Percentiles rank a stretch among this genome's conserved stretches.
phyloP scores from a whole-genome alignment of 2,329 filamentous ascomycete genomes.

The Neopestalotiopsis clavispora region DNA sequence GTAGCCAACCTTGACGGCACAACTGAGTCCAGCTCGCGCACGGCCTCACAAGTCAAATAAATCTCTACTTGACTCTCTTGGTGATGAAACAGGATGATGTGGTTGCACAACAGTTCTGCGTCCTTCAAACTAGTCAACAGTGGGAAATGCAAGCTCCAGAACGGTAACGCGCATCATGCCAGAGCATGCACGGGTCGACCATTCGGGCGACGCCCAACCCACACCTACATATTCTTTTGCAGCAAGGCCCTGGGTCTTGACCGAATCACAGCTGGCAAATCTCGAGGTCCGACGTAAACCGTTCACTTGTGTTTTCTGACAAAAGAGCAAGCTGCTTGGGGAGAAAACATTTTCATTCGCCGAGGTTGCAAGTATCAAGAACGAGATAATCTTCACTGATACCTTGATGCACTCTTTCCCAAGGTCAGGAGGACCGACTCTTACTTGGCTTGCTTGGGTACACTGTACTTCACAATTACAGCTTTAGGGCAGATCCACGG shows the following conservation, averaged over 20 bases:
- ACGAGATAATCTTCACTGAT: background rate
- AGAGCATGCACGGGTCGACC: background rate
- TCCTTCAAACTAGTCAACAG: conserved; percentile 1
- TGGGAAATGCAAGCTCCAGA: background rate
- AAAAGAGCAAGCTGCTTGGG: background rate
- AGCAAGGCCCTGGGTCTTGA: background rate
- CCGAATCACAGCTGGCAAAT: conserved; percentile 7
- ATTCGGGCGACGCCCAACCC: conserved; percentile 9
- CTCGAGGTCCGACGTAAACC: conserved; percentile 15
- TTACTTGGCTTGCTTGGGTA: too few relatives aligned
- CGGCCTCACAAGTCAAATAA: background rate
- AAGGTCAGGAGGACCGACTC: background rate
- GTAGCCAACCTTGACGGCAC: background rate
- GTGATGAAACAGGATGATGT: conserved; percentile 12
- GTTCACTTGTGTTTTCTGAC: background rate
- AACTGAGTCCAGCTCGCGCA: background rate
- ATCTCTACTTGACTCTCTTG: background rate
- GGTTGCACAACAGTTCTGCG: conserved; percentile 12
- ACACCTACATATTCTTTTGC: conserved; percentile 7
- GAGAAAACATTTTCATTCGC: background rate
- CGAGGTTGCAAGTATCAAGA: background rate
- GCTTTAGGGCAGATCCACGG: background rate
- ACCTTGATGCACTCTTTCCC: too few relatives aligned
- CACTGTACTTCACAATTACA: too few relatives aligned
- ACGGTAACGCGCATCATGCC: conserved; percentile 1